phyloP scores from a whole-genome alignment of 2,329 filamentous ascomycete genomes.

The Cladosporium sp. region DNA sequence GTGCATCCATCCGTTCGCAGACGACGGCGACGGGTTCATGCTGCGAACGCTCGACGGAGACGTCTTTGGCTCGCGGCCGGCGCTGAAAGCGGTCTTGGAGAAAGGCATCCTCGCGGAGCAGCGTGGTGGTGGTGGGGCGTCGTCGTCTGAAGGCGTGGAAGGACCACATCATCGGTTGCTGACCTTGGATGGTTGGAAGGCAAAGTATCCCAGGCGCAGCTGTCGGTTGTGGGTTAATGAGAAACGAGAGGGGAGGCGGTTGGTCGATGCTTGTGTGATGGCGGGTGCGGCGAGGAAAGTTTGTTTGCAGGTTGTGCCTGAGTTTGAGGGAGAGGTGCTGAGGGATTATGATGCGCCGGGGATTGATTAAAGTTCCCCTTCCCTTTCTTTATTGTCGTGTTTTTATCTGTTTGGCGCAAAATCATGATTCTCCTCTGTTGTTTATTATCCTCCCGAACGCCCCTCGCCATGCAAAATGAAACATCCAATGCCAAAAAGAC shows the following conservation, averaged over 20 bases:
- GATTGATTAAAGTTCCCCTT: neutral
- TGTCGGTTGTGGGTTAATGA: neutral
- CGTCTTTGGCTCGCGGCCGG: neutral
- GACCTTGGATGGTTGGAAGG: neutral
- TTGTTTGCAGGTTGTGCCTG: neutral
- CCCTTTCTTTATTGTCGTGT: too few species aligned
- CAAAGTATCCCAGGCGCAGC: neutral
- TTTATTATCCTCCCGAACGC: neutral
- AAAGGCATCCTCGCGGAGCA: neutral
- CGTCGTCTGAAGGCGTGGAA: neutral
- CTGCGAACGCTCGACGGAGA: neutral
- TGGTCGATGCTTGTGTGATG: neutral
- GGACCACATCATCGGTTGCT: neutral
- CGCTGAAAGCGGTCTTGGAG: neutral
- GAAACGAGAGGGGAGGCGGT: neutral
- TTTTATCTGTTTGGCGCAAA: neutral
- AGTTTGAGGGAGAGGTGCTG: neutral
- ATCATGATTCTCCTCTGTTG: neutral
- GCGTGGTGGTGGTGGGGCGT: too few species aligned
- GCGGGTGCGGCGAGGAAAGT: neutral
- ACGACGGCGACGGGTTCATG: neutral
- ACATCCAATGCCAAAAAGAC: neutral
- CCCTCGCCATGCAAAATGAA: neutral
- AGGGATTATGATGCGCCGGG: neutral
- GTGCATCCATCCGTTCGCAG: neutral